These are phyloP conservation scores for Avena sativa DNA, from an alignment of 176 grass and related monocot species.

Conservation along the genomic window DNA sequence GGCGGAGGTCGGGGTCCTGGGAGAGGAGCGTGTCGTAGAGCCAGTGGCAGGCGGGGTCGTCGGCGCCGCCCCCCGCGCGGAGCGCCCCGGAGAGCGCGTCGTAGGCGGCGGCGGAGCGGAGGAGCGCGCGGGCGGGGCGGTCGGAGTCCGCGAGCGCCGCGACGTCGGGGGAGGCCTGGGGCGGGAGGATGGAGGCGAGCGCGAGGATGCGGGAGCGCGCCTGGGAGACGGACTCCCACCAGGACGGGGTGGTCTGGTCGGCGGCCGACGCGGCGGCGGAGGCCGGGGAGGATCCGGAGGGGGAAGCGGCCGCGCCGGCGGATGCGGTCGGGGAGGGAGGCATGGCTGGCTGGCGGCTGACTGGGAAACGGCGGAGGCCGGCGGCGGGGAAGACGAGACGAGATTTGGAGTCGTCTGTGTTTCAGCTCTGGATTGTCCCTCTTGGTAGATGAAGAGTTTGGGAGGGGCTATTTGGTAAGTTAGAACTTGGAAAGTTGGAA, in stretches of 20 bases:
- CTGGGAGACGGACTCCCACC: conserved; percentile 91
- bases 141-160: conserved; percentile 90
- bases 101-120: conserved; percentile 68
- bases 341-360: conserved; percentile 32
- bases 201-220: conserved; percentile 78
- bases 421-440: conserved; percentile 26
- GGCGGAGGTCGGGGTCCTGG: conserved; percentile 88
- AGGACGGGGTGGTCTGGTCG: conserved; percentile 63
- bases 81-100: conserved; percentile 70
- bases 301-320: conserved; percentile 44
- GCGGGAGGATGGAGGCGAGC: conserved; percentile 65
- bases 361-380: background rate
- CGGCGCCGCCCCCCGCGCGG: conserved; percentile 72
- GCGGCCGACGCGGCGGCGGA: conserved; percentile 42
- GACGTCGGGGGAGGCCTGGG: conserved; percentile 46
- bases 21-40: conserved; percentile 97
- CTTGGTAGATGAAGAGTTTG: background rate
- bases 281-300: conserved; percentile 45
- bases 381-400: conserved; percentile 41
- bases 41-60: conserved; percentile 91
- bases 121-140: conserved; percentile 78
- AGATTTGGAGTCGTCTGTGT: conserved; percentile 23
- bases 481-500: background rate
- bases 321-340: conserved; percentile 43
- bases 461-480: background rate